A percentile compares a stretch with the other conserved stretches of the same genome.
These are phyloP conservation scores for Metarhizium album DNA, from an alignment of 2,329 filamentous ascomycete species.

Conservation along the genomic window DNA sequence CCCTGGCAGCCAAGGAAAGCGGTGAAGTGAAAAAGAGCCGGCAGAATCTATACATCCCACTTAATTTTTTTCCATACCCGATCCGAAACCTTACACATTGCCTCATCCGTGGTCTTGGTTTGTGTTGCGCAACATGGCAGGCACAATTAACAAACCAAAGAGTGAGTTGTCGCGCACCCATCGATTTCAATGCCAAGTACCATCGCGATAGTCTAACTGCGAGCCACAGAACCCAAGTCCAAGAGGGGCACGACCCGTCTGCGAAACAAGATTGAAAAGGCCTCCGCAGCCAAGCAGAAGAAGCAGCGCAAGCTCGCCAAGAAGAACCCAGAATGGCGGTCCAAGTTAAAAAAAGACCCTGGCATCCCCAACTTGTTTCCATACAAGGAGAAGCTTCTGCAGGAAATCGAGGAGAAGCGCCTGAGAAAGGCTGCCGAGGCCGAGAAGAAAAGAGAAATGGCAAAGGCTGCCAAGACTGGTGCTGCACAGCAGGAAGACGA, in stretches of 20 bases:
- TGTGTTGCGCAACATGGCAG: constrained; percentile 31
- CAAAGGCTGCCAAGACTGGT: constrained; percentile 54
- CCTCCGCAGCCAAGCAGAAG: constrained; percentile 77
- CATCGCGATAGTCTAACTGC: not conserved
- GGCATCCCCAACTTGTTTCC: constrained; percentile 96
- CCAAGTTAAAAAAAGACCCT: constrained; percentile 92
- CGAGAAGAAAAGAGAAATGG: constrained; percentile 58
- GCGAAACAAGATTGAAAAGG: constrained; percentile 93
- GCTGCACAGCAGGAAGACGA: constrained; percentile 32
- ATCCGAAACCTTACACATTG: too few relatives aligned
- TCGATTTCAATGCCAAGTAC: not conserved
- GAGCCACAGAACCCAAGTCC: constrained; percentile 69
- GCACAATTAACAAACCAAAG: constrained; percentile 43
- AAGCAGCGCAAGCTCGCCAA: constrained; percentile 84
- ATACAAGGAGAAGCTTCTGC: constrained; percentile 90
- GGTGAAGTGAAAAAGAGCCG: constrained; percentile 18
- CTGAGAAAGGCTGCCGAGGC: constrained; percentile 71
- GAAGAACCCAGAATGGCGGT: constrained; percentile 95
- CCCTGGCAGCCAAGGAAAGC: constrained; percentile 17
- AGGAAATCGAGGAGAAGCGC: constrained; percentile 87
- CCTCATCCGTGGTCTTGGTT: not conserved
- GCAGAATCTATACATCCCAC: constrained; percentile 30
- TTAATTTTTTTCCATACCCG: constrained; percentile 23
- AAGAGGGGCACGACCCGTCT: constrained; percentile 86
- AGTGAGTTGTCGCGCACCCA: constrained; percentile 25